Evolutionary conservation across 495 filamentous ascomycete genomes (phyloP).

Genomic region (Penicillium longicatenatum): DNA sequence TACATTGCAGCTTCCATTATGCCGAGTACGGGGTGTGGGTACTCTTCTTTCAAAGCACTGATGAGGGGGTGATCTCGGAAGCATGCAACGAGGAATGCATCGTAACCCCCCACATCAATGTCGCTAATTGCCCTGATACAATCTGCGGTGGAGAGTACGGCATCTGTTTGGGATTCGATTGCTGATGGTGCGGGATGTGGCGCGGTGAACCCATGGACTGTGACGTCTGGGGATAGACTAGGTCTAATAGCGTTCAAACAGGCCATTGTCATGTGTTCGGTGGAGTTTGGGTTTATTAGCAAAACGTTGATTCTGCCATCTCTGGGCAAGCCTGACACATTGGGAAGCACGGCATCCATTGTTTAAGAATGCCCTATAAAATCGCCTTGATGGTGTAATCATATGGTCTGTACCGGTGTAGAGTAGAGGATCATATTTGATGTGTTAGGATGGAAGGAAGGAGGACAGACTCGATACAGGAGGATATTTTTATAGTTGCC

Average conservation of each 20-base stretch:
- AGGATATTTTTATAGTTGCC: no score
- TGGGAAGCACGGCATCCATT: background rate
- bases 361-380: no score
- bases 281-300: conserved; percentile 6
- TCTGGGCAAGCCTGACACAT: background rate
- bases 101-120: background rate
- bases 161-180: conserved; percentile 10
- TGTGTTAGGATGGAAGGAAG: no score
- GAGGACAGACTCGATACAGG: no score
- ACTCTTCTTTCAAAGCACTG: background rate
- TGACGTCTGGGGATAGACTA: conserved; percentile 2
- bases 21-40: conserved; percentile 1
- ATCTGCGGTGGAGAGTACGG: conserved; percentile 2
- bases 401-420: no score
- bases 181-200: conserved; percentile 3
- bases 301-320: background rate
- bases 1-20: conserved; percentile 13
- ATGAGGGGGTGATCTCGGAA: conserved; percentile 7
- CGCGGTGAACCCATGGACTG: conserved; percentile 9
- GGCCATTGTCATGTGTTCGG: conserved; percentile 6
- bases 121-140: conserved; percentile 4
- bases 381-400: background rate
- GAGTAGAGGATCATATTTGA: no score
- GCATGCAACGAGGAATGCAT: conserved; percentile 6
- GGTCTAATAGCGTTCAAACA: conserved; percentile 4